phyloP scores from a whole-genome alignment of 306 rosid species.

The Hippophae rhamnoides region DNA sequence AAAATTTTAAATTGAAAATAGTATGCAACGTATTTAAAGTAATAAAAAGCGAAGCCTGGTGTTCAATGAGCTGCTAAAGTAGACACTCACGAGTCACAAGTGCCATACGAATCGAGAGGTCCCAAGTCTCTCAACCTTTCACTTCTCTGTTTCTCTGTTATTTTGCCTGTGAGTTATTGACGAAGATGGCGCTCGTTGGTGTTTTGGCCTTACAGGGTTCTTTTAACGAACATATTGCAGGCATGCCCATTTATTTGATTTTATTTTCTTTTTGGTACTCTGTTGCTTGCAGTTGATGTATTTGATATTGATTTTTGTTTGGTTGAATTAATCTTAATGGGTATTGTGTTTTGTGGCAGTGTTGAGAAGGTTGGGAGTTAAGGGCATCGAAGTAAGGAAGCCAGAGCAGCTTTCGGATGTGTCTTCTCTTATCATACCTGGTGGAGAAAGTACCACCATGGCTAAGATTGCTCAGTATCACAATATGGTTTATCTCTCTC shows the following conservation, averaged over 20 bases:
- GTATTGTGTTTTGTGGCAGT: constrained; percentile 29
- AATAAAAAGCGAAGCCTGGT: too few species aligned
- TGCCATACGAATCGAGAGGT: neutral
- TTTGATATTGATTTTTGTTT: neutral
- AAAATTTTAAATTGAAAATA: too few species aligned
- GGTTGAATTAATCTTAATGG: neutral
- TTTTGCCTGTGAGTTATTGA: neutral
- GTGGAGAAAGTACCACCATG: constrained; percentile 98
- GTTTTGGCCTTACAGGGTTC: constrained; percentile 96
- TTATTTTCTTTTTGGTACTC: neutral
- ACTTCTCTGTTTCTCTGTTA: neutral
- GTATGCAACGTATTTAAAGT: too few species aligned
- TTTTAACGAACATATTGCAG: constrained; percentile 90
- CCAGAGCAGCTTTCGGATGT: constrained; percentile 73
- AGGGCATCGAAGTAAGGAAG: constrained; percentile 78
- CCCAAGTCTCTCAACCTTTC: neutral
- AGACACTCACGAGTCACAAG: too few species aligned
- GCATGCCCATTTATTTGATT: constrained; percentile 18
- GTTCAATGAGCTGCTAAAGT: neutral
- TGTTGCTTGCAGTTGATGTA: neutral
- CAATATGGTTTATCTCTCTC: constrained; percentile 43
- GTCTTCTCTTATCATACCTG: constrained; percentile 81
- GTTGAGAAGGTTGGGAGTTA: constrained; percentile 75
- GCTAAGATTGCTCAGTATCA: constrained; percentile 86
- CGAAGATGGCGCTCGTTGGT: constrained; percentile 65